Evolutionary conservation across 164 flowering plant genomes (phyloP).

Genomic region (Piper longum): DNA sequence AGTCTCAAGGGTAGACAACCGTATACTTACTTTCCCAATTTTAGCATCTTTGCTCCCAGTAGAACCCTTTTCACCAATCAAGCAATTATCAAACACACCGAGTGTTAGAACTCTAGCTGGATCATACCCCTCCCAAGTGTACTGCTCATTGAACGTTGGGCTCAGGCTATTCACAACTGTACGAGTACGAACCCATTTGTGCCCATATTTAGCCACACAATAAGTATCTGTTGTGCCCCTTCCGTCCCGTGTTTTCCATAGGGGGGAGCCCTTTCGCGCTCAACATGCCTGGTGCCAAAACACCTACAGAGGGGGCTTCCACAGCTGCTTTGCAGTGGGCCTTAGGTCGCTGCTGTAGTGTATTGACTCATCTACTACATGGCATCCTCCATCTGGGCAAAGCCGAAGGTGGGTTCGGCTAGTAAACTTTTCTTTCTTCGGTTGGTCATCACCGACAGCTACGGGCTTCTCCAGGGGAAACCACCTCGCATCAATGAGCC

Average conservation of each 20-base stretch:
- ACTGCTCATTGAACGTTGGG: constrained; percentile 46
- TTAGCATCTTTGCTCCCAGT: constrained; percentile 16
- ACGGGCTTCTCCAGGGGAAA: constrained; percentile 64
- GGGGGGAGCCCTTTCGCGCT: constrained; percentile 66
- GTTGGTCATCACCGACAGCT: constrained; percentile 54
- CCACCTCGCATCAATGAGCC: constrained; percentile 63
- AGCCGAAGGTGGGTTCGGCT: constrained; percentile 58
- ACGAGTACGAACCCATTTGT: constrained; percentile 43
- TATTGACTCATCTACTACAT: constrained; percentile 84
- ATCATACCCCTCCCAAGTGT: constrained; percentile 46
- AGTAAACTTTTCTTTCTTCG: constrained; percentile 66
- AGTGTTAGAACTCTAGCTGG: constrained; percentile 41
- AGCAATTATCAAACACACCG: constrained; percentile 44
- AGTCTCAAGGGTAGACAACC: constrained; percentile 38
- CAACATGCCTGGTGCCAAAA: constrained; percentile 67
- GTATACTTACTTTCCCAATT: constrained; percentile 49
- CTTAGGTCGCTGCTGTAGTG: constrained; percentile 90
- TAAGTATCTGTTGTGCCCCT: constrained; percentile 75
- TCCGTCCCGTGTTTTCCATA: constrained; percentile 67
- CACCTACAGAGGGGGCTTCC: constrained; percentile 69
- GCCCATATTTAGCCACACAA: constrained; percentile 68
- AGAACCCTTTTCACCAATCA: constrained; percentile 13
- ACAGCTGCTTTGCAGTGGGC: constrained; percentile 77
- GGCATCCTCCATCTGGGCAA: constrained; percentile 92
- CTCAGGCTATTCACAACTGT: constrained; percentile 22